Conservation (phyloP, 495 filamentous ascomycete species). For the Penicillium steckii region DNA sequence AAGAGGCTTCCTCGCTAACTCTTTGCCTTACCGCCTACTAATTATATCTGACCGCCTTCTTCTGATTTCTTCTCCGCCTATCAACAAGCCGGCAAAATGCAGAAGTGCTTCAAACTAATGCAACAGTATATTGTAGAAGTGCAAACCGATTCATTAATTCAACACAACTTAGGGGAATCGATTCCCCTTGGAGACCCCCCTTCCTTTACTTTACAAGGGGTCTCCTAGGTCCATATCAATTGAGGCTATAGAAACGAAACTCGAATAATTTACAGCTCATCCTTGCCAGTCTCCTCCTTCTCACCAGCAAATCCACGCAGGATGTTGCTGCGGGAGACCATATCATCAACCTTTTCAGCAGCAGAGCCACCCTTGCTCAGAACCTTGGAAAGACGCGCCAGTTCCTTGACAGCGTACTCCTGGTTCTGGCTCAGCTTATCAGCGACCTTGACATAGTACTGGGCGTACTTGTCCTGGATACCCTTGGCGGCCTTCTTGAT, state of each 20-base stretch:
- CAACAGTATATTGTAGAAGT: too few relatives aligned
- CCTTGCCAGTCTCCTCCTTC: conserved; percentile 37
- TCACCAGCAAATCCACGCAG: conserved; percentile 68
- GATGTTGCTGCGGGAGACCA: conserved; percentile 85
- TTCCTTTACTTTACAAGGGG: too few relatives aligned
- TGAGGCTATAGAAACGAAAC: conserved; percentile 3
- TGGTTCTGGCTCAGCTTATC: conserved; percentile 76
- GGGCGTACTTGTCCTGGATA: conserved; percentile 78
- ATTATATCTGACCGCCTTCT: too few relatives aligned
- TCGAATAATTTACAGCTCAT: conserved; percentile 62
- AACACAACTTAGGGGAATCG: too few relatives aligned
- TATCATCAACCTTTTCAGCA: conserved; percentile 83
- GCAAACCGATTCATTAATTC: too few relatives aligned
- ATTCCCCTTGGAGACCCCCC: too few relatives aligned
- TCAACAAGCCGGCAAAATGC: too few relatives aligned
- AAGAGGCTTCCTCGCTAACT: too few relatives aligned
- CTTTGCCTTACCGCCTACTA: too few relatives aligned
- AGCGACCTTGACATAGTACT: conserved; percentile 91
- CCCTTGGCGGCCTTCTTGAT: conserved; percentile 65
- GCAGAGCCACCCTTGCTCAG: conserved; percentile 82
- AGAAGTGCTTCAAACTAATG: too few relatives aligned
- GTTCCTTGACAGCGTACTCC: conserved; percentile 82
- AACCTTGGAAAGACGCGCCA: conserved; percentile 74
- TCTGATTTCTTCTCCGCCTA: too few relatives aligned
- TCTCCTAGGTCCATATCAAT: conserved; percentile 7